phyloP scores from a whole-genome alignment of 2,329 filamentous ascomycete species.

The Metarhizium guizhouense region DNA sequence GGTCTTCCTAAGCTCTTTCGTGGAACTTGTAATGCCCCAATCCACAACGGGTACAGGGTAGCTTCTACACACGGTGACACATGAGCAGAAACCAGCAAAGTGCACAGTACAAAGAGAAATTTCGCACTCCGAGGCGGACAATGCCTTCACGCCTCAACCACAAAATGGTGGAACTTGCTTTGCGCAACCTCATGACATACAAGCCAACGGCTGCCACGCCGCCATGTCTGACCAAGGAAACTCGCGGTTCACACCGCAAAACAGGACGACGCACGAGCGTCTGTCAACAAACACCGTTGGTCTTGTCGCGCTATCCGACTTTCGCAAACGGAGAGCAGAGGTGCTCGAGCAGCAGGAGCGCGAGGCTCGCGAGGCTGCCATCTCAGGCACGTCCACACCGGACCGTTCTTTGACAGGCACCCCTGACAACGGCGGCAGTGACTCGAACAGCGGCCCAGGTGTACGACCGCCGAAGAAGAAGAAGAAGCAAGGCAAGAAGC shows the following conservation, averaged over 20 bases:
- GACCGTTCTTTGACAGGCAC: constrained; percentile 40
- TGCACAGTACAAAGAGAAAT: neutral
- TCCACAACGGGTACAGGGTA: neutral
- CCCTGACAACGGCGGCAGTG: constrained; percentile 33
- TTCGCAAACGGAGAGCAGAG: constrained; percentile 90
- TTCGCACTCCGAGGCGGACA: neutral
- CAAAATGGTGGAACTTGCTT: neutral
- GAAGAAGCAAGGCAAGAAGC: constrained; percentile 35
- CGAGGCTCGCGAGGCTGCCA: constrained; percentile 58
- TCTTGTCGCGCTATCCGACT: constrained; percentile 84
- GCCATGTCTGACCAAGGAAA: constrained; percentile 31
- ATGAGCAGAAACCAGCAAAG: too few species aligned
- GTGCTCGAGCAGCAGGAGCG: constrained; percentile 86
- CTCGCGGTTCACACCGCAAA: constrained; percentile 66
- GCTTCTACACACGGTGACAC: neutral
- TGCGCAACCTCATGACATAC: neutral
- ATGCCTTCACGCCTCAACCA: neutral
- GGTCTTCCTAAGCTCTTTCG: too few species aligned
- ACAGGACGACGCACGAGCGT: constrained; percentile 68
- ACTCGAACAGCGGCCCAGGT: constrained; percentile 15
- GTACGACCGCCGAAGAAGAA: constrained; percentile 26
- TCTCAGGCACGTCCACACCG: constrained; percentile 36
- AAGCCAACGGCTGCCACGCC: neutral
- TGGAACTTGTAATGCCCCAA: too few species aligned
- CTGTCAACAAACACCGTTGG: constrained; percentile 84